Percentiles rank a stretch among this genome's conserved stretches.
These are phyloP conservation scores for Sporothrix brasiliensis DNA, from an alignment of 2,329 filamentous ascomycete species.

Conservation along the genomic window DNA sequence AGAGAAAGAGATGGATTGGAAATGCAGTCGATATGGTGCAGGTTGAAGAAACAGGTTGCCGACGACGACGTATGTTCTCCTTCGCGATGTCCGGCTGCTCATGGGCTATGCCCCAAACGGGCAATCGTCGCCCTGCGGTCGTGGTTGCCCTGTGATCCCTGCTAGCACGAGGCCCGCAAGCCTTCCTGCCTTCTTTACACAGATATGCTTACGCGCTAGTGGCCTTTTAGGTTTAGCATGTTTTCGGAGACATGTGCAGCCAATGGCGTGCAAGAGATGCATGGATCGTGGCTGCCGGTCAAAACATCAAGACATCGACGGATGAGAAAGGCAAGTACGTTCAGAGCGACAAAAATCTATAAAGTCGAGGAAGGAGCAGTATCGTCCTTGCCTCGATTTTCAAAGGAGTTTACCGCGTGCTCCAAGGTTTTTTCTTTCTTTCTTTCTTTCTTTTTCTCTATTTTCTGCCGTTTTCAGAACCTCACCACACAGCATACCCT, in stretches of 20 bases:
- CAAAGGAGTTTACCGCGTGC: not conserved
- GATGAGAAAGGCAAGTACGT: not conserved
- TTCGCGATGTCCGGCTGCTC: conserved; percentile 11
- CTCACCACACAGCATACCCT: not conserved
- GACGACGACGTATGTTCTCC: not conserved
- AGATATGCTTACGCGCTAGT: conserved; percentile 25
- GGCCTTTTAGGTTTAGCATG: not conserved
- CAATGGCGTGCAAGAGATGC: conserved; percentile 20
- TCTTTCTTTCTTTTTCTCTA: not conserved
- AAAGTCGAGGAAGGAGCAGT: not conserved
- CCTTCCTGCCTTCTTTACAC: not conserved
- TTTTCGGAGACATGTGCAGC: not conserved
- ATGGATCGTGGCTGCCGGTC: not conserved
- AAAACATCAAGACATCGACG: not conserved
- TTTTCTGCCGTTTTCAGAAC: not conserved
- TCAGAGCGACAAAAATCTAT: not conserved
- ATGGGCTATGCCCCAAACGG: conserved; percentile 19
- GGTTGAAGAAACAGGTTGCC: not conserved
- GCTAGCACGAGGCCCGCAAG: conserved; percentile 1
- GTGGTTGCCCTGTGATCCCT: conserved; percentile 3
- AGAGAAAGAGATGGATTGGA: not conserved
- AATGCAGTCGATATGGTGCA: not conserved
- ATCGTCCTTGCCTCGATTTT: too few relatives aligned
- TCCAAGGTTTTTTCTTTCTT: not conserved
- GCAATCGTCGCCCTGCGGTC: conserved; percentile 6